Conservation (phyloP, 2,329 filamentous ascomycete genomes). For the Fusarium sp. region DNA sequence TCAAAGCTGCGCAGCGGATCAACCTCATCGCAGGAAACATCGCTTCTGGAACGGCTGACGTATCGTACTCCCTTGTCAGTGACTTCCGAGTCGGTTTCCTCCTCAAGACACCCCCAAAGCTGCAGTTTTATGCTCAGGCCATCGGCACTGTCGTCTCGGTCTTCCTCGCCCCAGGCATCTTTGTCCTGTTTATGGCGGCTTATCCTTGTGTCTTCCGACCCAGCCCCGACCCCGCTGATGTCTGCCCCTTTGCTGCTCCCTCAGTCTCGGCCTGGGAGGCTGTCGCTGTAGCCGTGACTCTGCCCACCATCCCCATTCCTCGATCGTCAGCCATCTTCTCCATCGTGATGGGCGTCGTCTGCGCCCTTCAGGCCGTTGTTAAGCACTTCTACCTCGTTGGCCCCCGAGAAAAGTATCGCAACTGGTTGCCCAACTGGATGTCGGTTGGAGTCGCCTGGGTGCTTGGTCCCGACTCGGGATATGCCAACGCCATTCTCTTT, state of each 20-base stretch:
- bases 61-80: conserved; percentile 62
- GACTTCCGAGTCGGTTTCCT: conserved; percentile 76
- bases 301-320: conserved; percentile 64
- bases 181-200: conserved; percentile 72
- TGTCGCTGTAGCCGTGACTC: conserved; percentile 68
- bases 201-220: conserved; percentile 72
- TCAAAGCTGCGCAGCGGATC: conserved; percentile 66
- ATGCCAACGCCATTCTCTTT: conserved; percentile 66
- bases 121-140: conserved; percentile 73
- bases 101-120: conserved; percentile 68
- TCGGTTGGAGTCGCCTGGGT: conserved; percentile 68
- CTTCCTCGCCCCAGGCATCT: conserved; percentile 72
- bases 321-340: conserved; percentile 64
- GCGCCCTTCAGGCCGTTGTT: conserved; percentile 60
- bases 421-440: conserved; percentile 71
- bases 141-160: conserved; percentile 70
- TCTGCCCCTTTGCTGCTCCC: conserved; percentile 68
- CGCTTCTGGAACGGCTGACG: conserved; percentile 64
- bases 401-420: conserved; percentile 60
- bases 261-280: conserved; percentile 73
- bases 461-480: conserved; percentile 61
- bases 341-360: conserved; percentile 62
- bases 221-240: conserved; percentile 48
- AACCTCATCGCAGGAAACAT: conserved; percentile 71
- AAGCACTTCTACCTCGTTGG: conserved; percentile 64